Conservation (phyloP, 2,329 filamentous ascomycete genomes). For the Pseudohalonectria lignicola region DNA sequence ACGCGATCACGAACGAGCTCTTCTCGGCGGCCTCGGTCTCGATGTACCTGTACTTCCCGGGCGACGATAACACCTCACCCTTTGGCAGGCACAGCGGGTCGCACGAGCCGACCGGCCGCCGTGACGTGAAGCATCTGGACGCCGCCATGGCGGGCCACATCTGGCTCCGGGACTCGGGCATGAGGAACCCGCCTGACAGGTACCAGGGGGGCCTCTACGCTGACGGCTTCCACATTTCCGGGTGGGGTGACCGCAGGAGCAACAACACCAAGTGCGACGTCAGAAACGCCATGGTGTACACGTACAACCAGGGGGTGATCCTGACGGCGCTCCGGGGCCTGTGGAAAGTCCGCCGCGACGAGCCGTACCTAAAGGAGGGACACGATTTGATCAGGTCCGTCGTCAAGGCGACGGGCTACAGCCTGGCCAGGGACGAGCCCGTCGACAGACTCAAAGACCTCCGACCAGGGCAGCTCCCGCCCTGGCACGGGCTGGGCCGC, state of each 20-base stretch:
- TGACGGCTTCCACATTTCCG: conserved; percentile 80
- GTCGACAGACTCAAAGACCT: conserved; percentile 25
- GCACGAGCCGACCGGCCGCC: conserved; percentile 14
- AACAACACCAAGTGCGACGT: conserved; percentile 67
- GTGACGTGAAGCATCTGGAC: conserved; percentile 55
- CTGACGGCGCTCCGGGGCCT: conserved; percentile 72
- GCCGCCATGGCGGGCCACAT: conserved; percentile 68
- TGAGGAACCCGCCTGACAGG: conserved; percentile 52
- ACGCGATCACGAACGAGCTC: conserved; percentile 89
- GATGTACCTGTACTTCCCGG: conserved; percentile 87
- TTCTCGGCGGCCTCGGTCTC: conserved; percentile 74
- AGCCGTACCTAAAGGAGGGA: conserved; percentile 64
- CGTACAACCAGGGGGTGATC: conserved; percentile 90
- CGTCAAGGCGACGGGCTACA: conserved; percentile 70
- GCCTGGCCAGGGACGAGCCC: conserved; percentile 27
- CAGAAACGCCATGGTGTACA: conserved; percentile 83
- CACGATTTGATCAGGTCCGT: conserved; percentile 66
- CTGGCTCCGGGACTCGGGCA: conserved; percentile 71
- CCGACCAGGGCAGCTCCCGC: conserved; percentile 26
- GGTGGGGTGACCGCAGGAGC: conserved; percentile 44
- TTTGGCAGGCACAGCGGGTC: conserved; percentile 27
- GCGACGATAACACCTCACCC: conserved; percentile 63
- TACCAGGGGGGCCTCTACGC: conserved; percentile 52
- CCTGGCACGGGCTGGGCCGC: conserved; percentile 67
- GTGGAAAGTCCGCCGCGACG: conserved; percentile 66